Base-by-base conservation (phyloP, 192 early-diverging fungal genomes). In the Podila horticola region DNA sequence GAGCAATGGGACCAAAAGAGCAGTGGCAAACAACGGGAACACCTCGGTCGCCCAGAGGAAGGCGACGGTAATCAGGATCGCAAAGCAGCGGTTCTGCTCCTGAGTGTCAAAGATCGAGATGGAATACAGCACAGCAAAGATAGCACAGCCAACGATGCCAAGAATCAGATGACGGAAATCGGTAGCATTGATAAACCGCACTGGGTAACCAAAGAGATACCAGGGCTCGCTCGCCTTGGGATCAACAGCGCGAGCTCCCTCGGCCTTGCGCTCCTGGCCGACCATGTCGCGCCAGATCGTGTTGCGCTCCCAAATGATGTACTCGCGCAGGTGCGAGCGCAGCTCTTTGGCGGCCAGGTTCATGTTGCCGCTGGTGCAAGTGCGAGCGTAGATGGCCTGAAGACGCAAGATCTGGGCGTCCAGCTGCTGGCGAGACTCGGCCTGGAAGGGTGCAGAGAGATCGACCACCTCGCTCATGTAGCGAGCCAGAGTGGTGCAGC, bases 31-130 rank as follows among this genome's bases (percentile, higher is more conserved):
- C 45, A 94, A 82, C 31, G 92, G 93, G 26, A 94, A 79, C 8
- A 87, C 90, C 75, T 93, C 96, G 20, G 92, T 93, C 1, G 95
- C 96, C 96, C 96, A 97, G 59, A 97, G 83, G 50, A 92, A 85
- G 52, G 94, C 94, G 49, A 91, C 91, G 48, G 92, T 92, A 38
- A 97, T 87, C 24, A 97, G 86, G 62, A 97, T 88, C 1, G 94
- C 96, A 82, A 95, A 93, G 84, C 96, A 97, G 31, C 93, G 89
- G 62, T 95, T 92, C 83, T 96, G 92, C 74, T 94, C 92, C 0
- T 57, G 71, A 15, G 88, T 86, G 28, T 85, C 87, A 84, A 96
- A 96, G 49, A 91, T 82, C 7, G 88, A 77, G 69, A 90, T 74
- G 2, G 74, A 69, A 74, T 93, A 84, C 51, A 93, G 73, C 8